Percentiles rank a stretch among this genome's conserved stretches.
phyloP scores from a whole-genome alignment of 2,329 filamentous ascomycete genomes.

The Stagonosporopsis vannaccii region DNA sequence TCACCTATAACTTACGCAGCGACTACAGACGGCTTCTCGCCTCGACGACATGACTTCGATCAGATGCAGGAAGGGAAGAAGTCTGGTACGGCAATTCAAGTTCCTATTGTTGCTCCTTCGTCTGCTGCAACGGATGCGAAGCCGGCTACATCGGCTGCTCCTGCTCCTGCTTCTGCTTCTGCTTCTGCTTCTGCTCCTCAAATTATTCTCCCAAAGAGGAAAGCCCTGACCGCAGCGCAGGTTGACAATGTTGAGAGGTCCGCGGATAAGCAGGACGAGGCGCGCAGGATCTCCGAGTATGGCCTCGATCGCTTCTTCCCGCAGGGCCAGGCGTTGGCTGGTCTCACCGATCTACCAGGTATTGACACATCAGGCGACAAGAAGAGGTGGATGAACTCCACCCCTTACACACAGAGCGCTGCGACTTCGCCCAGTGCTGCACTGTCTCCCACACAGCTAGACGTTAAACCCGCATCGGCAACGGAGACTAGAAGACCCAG shows the following conservation, averaged over 20 bases:
- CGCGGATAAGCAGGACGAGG: conserved; percentile 29
- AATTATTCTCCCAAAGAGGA: conserved; percentile 53
- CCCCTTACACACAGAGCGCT: conserved; percentile 21
- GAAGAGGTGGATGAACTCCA: conserved; percentile 6
- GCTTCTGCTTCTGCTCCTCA: conserved; percentile 44
- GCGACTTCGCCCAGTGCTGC: conserved; percentile 26
- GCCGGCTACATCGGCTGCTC: conserved; percentile 33
- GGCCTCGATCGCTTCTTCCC: conserved; percentile 12
- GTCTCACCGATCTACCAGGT: conserved; percentile 20
- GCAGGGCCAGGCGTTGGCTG: conserved; percentile 30
- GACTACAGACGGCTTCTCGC: conserved; percentile 52
- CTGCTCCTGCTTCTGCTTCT: conserved; percentile 38
- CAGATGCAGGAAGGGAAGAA: conserved; percentile 42
- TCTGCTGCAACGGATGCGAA: conserved; percentile 19
- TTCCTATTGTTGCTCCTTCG: conserved; percentile 30
- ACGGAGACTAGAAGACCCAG: conserved; percentile 41
- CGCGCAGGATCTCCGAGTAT: conserved; percentile 14
- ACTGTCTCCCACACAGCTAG: conserved; percentile 25
- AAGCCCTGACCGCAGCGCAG: conserved; percentile 54
- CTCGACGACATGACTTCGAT: conserved; percentile 27
- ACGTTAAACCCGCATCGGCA: conserved; percentile 19
- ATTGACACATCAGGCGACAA: conserved; percentile 11
- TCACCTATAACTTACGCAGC: conserved; percentile 51
- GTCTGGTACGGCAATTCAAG: conserved; percentile 46
- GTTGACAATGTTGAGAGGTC: conserved; percentile 47